phyloP scores from a whole-genome alignment of 2,329 filamentous ascomycete genomes.

The Periconia macrospinosa region DNA sequence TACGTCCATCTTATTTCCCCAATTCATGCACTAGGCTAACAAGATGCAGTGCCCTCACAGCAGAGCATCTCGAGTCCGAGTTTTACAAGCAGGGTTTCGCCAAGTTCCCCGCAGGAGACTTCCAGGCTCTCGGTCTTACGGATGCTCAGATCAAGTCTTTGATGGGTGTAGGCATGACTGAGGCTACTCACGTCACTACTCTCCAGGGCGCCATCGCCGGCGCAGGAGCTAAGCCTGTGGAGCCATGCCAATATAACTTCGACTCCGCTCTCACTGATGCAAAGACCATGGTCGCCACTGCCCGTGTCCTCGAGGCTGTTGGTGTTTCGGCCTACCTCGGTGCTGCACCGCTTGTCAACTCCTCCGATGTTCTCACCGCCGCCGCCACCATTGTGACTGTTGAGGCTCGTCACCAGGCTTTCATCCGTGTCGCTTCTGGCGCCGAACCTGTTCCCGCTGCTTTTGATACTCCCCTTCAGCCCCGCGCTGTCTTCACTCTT shows the following conservation, averaged over 20 bases:
- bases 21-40: constrained; percentile 26
- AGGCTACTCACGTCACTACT: constrained; percentile 63
- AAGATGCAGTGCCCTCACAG: constrained; percentile 64
- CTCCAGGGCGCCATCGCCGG: constrained; percentile 64
- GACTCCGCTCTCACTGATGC: constrained; percentile 61
- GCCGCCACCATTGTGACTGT: constrained; percentile 73
- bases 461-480: constrained; percentile 70
- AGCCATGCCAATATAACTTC: constrained; percentile 74
- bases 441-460: constrained; percentile 65
- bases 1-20: constrained; percentile 31
- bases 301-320: constrained; percentile 70
- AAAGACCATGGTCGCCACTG: constrained; percentile 68
- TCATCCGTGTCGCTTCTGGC: constrained; percentile 65
- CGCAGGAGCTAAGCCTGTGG: constrained; percentile 66
- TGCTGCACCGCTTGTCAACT: constrained; percentile 66
- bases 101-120: constrained; percentile 66
- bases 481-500: constrained; percentile 71
- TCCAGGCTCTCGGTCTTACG: constrained; percentile 63
- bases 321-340: constrained; percentile 74
- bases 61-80: constrained; percentile 73
- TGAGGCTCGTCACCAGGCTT: constrained; percentile 73
- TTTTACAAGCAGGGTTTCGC: constrained; percentile 74
- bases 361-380: constrained; percentile 62
- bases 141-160: constrained; percentile 61
- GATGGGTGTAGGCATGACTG: constrained; percentile 63